phyloP scores from a whole-genome alignment of 495 filamentous ascomycete genomes.

The Xylaria curta region DNA sequence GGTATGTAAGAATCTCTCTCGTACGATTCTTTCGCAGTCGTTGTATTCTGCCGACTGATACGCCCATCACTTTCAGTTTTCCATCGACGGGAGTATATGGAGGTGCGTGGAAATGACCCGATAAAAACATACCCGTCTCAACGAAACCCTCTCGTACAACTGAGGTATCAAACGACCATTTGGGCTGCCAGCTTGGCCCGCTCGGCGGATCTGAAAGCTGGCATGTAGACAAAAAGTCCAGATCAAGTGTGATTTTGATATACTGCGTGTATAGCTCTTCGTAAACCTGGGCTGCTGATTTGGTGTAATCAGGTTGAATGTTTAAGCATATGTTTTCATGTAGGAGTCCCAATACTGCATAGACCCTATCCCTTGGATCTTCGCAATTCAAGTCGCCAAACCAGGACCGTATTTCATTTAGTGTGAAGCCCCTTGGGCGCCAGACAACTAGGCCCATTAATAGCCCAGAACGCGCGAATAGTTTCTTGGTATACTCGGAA shows the following conservation, averaged over 20 bases:
- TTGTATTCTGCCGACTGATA: neutral
- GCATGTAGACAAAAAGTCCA: neutral
- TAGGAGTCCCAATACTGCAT: neutral
- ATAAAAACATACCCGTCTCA: neutral
- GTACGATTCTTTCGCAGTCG: neutral
- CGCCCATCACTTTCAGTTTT: neutral
- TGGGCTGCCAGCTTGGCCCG: neutral
- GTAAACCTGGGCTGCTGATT: neutral
- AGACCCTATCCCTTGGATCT: neutral
- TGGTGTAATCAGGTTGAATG: neutral
- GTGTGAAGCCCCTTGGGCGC: neutral
- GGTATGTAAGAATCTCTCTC: neutral
- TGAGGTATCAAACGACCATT: neutral
- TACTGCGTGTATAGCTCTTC: constrained; percentile 2
- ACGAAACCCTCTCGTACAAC: neutral
- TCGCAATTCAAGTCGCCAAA: neutral
- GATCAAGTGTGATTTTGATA: neutral
- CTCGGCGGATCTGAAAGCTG: neutral
- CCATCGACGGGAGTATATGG: neutral
- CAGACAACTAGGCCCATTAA: neutral
- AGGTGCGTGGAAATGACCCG: neutral
- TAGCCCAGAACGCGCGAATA: neutral
- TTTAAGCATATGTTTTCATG: neutral
- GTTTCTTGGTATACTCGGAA: neutral
- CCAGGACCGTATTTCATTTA: neutral